Base-by-base conservation (phyloP, 2,329 filamentous ascomycete species). In the Penicillium sp. region DNA sequence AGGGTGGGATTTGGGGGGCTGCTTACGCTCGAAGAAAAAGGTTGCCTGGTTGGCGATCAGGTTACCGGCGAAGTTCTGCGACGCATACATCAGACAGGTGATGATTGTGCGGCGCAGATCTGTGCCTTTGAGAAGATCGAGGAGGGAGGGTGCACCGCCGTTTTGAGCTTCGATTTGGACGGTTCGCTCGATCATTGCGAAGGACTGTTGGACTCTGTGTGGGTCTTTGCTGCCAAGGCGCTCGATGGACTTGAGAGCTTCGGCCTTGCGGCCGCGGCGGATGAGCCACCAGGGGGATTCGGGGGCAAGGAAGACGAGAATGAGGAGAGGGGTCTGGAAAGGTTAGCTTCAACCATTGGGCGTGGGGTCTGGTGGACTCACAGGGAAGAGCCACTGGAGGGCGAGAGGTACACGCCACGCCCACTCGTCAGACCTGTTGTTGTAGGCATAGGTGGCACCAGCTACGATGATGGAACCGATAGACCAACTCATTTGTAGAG, bases 41-140 rank as follows among this genome's bases (percentile, higher is more conserved):
- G 82, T 79, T 18, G 83, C 82, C 65, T 86, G 83, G 61, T 85
- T 85, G 62, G 84, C 83, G 55, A 86, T 83, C 44, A 85, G 73
- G 61, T 85, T 86, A 57, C 83, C 83, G 4, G 82, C 81, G n/a
- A 86, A 72, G 60, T 85, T 72, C 57, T 72, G 69, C 14, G 67
- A 65, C 0, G 67, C 64, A 22, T 71, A 71, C 4, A 71, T 58
- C 52, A 67, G 53, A 46, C 69, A 72, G 27, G 66, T 67, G 47
- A 71, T 71, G 16, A 63, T 61, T 1, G 69, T 71, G 11, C 69
- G 65, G 10, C 68, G 53, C 16, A 61, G 49, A 53, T 72, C 69
- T 11, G 67, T 69, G 18, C 69, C 69, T 59, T 69, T 71, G 45
- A 68, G 53, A 6, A 71, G 58, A 27, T 72, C 69, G 11, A 71